These are phyloP conservation scores for Pseudopediastrum boryanum DNA, from an alignment of 139 green algal species.

Conservation along the genomic window DNA sequence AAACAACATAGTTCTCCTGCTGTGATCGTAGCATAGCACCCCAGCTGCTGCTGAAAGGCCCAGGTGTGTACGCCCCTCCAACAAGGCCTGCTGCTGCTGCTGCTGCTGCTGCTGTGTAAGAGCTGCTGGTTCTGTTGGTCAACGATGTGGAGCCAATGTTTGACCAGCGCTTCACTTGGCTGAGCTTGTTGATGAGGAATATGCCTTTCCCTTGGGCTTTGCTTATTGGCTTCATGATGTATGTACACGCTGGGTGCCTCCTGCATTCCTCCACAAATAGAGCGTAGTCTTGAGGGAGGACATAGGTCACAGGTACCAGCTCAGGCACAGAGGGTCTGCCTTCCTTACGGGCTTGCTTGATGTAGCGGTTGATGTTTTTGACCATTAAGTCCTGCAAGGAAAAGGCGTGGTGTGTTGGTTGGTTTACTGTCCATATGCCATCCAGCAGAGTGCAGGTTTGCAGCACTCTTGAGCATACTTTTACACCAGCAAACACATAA, in stretches of 20 bases:
- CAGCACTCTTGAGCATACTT: too few species aligned
- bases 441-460: too few species aligned
- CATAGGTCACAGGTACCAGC: constrained; percentile 71
- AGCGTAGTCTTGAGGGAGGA: constrained; percentile 73
- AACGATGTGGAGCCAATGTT: background rate
- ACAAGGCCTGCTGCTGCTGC: constrained; percentile 13
- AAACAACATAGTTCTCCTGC: constrained; percentile 25
- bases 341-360: constrained; percentile 60
- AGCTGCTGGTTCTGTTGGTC: background rate
- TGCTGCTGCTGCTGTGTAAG: constrained; percentile 19
- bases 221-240: constrained; percentile 79
- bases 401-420: background rate
- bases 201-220: constrained; percentile 79
- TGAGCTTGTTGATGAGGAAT: constrained; percentile 85
- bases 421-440: background rate
- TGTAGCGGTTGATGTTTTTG: constrained; percentile 85
- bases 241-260: constrained; percentile 48
- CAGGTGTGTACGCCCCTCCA: background rate
- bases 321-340: constrained; percentile 30
- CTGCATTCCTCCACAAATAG: constrained; percentile 82
- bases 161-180: constrained; percentile 49
- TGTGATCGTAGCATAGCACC: background rate
- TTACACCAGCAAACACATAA: too few species aligned
- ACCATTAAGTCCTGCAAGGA: constrained; percentile 73
- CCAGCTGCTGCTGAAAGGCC: constrained; percentile 1